Conservation (phyloP, 495 filamentous ascomycete species). For the Penicillium paradoxum region DNA sequence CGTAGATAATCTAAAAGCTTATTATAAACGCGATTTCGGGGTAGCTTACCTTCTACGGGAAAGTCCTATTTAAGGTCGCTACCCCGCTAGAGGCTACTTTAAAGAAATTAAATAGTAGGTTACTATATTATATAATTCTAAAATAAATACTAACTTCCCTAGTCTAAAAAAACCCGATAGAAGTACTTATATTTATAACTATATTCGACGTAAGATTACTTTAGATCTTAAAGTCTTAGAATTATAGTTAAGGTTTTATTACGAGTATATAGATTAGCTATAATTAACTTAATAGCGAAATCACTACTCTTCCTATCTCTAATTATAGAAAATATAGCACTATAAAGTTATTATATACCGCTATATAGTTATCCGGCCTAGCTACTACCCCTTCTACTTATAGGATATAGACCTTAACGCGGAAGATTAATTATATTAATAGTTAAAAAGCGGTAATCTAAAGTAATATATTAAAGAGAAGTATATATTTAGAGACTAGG, state of each 20-base stretch:
- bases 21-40: slow-evolving; percentile 16
- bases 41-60: slow-evolving; percentile 20
- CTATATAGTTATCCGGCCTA: slow-evolving; percentile 1
- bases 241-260: slow-evolving; percentile 13
- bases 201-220: slow-evolving; percentile 7
- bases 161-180: slow-evolving; percentile 15
- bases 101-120: slow-evolving; percentile 12
- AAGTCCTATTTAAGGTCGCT: slow-evolving; percentile 15
- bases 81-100: slow-evolving; percentile 10
- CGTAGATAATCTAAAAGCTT: slow-evolving; percentile 13
- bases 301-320: slow-evolving; percentile 10
- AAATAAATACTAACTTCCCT: slow-evolving; percentile 9
- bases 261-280: slow-evolving; percentile 18
- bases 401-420: slow-evolving; percentile 4
- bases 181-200: slow-evolving; percentile 18
- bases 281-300: slow-evolving; percentile 10
- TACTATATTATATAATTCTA: slow-evolving; percentile 2
- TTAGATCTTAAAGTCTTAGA: slow-evolving; percentile 10
- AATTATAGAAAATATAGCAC: slow-evolving; percentile 14
- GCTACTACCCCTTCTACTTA: slow-evolving; percentile 10
- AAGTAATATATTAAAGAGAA: slow-evolving; percentile 18
- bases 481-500: slow-evolving; percentile 3
- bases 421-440: slow-evolving; percentile 14
- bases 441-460: slow-evolving; percentile 15
- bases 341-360: slow-evolving; percentile 20